These are phyloP conservation scores for Jamesozyma piceae DNA, from an alignment of 805 yeast genomes.

Conservation along the genomic window DNA sequence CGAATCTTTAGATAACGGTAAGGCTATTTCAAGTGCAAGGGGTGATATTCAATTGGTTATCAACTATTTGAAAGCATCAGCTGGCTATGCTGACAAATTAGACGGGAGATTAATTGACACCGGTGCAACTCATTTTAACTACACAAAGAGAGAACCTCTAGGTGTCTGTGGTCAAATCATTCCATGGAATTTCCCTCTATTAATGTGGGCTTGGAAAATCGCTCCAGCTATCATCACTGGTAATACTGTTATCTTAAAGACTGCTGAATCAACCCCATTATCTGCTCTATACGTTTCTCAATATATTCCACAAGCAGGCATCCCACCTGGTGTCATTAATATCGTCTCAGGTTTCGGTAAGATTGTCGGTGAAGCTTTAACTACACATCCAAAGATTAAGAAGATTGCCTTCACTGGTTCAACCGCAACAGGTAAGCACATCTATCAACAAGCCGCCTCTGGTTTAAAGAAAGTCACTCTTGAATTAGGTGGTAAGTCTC, in stretches of 20 bases:
- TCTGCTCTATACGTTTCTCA: constrained; percentile 64
- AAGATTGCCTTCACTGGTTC: constrained; percentile 88
- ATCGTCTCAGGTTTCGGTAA: constrained; percentile 74
- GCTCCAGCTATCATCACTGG: constrained; percentile 85
- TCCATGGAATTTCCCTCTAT: constrained; percentile 89
- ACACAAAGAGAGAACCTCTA: constrained; percentile 69
- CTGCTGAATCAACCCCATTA: constrained; percentile 82
- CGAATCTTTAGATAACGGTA: constrained; percentile 87
- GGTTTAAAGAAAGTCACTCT: constrained; percentile 71
- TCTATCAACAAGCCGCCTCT: constrained; percentile 63
- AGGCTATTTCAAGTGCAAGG: constrained; percentile 59
- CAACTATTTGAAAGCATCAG: constrained; percentile 70
- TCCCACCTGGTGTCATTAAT: constrained; percentile 76
- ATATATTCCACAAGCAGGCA: constrained; percentile 63
- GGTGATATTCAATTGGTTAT: constrained; percentile 71
- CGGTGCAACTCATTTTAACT: constrained; percentile 52
- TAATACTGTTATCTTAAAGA: constrained; percentile 74
- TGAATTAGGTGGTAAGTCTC: constrained; percentile 87
- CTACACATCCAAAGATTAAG: constrained; percentile 59
- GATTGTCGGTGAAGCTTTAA: constrained; percentile 62
- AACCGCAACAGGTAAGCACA: constrained; percentile 68
- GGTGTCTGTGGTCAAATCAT: constrained; percentile 86
- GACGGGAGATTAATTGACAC: constrained; percentile 52
- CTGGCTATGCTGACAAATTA: constrained; percentile 70
- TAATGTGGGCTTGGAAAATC: constrained; percentile 81